Conservation (phyloP, 2,329 filamentous ascomycete genomes). For the Stylonectria norvegica region DNA sequence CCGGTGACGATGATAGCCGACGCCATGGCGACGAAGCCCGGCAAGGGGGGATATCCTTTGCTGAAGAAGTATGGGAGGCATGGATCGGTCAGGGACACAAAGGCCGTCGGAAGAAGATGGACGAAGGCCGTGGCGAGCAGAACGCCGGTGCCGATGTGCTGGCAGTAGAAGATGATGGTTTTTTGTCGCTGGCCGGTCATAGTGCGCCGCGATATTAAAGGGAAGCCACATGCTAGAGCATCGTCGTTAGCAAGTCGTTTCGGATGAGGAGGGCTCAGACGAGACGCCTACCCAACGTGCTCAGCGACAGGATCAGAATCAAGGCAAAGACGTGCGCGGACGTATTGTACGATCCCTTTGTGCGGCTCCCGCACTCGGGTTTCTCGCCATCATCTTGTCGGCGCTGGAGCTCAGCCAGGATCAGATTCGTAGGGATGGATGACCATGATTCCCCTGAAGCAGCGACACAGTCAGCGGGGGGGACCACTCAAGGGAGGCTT, state of each 20-base stretch:
- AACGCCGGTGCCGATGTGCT: constrained; percentile 79
- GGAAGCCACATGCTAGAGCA: constrained; percentile 60
- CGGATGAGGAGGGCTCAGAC: not conserved
- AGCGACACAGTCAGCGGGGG: not conserved
- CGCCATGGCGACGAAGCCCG: constrained; percentile 77
- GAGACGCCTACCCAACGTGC: constrained; percentile 50
- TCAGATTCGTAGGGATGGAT: constrained; percentile 49
- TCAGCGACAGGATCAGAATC: constrained; percentile 61
- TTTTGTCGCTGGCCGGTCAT: constrained; percentile 56
- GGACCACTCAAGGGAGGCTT: not conserved
- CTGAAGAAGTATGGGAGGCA: constrained; percentile 78
- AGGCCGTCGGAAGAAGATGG: constrained; percentile 68
- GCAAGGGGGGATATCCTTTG: constrained; percentile 72
- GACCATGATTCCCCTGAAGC: constrained; percentile 38
- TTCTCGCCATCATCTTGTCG: constrained; percentile 42
- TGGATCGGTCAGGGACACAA: constrained; percentile 62
- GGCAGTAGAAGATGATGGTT: constrained; percentile 61
- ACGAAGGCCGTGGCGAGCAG: constrained; percentile 85
- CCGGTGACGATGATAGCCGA: constrained; percentile 78
- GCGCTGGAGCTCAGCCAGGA: constrained; percentile 51
- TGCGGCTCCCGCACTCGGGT: constrained; percentile 51
- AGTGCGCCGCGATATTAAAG: constrained; percentile 59
- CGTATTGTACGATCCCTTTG: constrained; percentile 60
- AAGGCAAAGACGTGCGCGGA: constrained; percentile 65
- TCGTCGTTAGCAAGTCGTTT: constrained; percentile 1